Percentiles rank a stretch among this genome's conserved stretches.
Evolutionary conservation across 169 alveolate genomes (phyloP).

Genomic region (Eimeria sp.): DNA sequence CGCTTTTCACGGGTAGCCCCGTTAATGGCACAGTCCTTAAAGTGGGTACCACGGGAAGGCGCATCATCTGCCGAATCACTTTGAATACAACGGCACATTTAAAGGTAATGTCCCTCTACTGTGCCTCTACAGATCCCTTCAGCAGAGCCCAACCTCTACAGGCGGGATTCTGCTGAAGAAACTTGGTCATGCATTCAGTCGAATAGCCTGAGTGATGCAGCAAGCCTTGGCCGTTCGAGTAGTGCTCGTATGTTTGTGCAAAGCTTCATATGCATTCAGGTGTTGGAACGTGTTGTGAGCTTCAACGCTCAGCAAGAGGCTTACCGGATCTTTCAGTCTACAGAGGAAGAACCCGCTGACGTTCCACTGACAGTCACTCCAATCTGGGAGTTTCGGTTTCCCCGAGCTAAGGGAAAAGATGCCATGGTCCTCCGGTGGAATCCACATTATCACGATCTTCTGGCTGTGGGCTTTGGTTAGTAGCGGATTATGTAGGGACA

Average conservation of each 20-base stretch:
- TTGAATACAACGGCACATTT: not conserved
- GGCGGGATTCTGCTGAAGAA: too few species aligned
- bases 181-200: not conserved
- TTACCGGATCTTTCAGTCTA: slow-evolving; percentile 39
- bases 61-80: too few species aligned
- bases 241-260: not conserved
- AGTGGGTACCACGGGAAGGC: too few species aligned
- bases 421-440: slow-evolving; percentile 96
- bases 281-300: slow-evolving; percentile 75
- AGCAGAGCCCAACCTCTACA: not conserved
- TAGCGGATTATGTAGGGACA: not conserved
- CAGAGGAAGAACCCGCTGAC: slow-evolving; percentile 52
- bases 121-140: too few species aligned
- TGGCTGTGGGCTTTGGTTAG: slow-evolving; percentile 96
- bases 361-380: slow-evolving; percentile 39
- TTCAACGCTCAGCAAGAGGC: slow-evolving; percentile 73
- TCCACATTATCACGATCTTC: slow-evolving; percentile 96
- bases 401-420: slow-evolving; percentile 84
- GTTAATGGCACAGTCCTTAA: too few species aligned
- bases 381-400: slow-evolving; percentile 84
- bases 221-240: not conserved
- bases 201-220: not conserved
- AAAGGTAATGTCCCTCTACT: not conserved
- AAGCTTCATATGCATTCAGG: not conserved
- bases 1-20: too few species aligned